Evolutionary conservation across 164 flowering plant genomes (phyloP), one percentile per base, ranked within the genome.

Genomic region (Nelumbo lutea): DNA sequence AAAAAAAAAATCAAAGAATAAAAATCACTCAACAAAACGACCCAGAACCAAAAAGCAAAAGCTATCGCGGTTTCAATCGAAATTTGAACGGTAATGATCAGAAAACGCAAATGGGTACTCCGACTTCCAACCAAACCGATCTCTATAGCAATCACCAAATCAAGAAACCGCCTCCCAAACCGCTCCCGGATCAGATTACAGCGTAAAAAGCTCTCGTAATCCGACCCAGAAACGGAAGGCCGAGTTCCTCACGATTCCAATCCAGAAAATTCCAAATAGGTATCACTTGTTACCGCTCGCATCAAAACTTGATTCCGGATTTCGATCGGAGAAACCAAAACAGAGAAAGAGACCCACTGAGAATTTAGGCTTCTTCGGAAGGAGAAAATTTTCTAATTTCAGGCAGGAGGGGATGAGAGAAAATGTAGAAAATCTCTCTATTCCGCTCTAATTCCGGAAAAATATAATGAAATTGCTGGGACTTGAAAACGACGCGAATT

Each of bases 351-450:
- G 27, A 27, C 39, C 9, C 39, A 9, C 42, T 39, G 45, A 8
- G 10, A 59, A 59, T 15, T 45, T 38, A 40, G 51, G 42, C 45
- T 15, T 45, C 38, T 46, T 15, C 15, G 1, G 1, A 0, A 59
- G 41, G 3, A 59, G 6, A 59, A 1, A 59, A 27, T 27, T 27
- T 3, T n/a, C 41, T 8, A 59, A 38, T 59, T 38, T 11, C 11
- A 7, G 9, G 43, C 44, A 46, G 27, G 46, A 15, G 45, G n/a
- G 3, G 6, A 4, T 1, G 15, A 14, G 64, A 38, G 51, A 47
- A 45, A 63, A 48, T 64, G 43, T 64, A 38, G 51, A 47, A 45
- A 63, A 48, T 64, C 57, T 64, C 38, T 47, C 43, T 64, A 42
- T 64, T 48, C 42, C 42, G 48, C 45, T 43, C 47, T 42, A 42